Conservation (phyloP, 78 protist species). For the Dictyostelium purpureum region DNA sequence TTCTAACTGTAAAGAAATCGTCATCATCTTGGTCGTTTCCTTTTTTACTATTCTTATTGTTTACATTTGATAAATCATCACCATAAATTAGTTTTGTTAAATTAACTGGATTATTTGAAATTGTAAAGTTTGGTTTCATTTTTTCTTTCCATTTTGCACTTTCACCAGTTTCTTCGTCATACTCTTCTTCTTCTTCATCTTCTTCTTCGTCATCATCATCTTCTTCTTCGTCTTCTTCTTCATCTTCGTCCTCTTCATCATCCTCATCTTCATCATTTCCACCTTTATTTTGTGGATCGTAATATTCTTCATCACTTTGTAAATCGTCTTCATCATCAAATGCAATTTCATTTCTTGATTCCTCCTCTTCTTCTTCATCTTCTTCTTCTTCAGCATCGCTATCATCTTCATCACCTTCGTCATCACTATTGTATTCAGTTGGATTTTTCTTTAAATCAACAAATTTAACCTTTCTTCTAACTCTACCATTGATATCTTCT, state of each 20-base stretch:
- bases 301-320: slow-evolving; percentile 45
- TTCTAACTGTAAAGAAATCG: slow-evolving; percentile 64
- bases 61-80: neutral
- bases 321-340: slow-evolving; percentile 38
- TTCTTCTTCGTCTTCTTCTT: slow-evolving; percentile 73
- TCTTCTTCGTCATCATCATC: slow-evolving; percentile 81
- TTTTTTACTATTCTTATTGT: neutral
- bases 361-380: slow-evolving; percentile 60
- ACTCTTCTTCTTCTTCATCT: slow-evolving; percentile 16
- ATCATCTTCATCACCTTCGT: slow-evolving; percentile 50
- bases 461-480: slow-evolving; percentile 65
- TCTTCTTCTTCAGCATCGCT: slow-evolving; percentile 69
- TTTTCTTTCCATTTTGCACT: slow-evolving; percentile 79
- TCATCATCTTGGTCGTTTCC: slow-evolving; percentile 40
- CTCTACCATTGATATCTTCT: slow-evolving; percentile 42
- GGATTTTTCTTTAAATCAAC: slow-evolving; percentile 56
- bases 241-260: slow-evolving; percentile 51
- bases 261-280: slow-evolving; percentile 45
- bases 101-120: neutral
- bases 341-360: slow-evolving; percentile 43
- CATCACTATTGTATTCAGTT: slow-evolving; percentile 47
- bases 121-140: neutral
- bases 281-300: slow-evolving; percentile 24
- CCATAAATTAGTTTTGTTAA: slow-evolving; percentile 56
- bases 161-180: slow-evolving; percentile 63